Base-by-base conservation (phyloP, 2,329 filamentous ascomycete genomes). In the Nothophaeocryptopus gaeumannii region DNA sequence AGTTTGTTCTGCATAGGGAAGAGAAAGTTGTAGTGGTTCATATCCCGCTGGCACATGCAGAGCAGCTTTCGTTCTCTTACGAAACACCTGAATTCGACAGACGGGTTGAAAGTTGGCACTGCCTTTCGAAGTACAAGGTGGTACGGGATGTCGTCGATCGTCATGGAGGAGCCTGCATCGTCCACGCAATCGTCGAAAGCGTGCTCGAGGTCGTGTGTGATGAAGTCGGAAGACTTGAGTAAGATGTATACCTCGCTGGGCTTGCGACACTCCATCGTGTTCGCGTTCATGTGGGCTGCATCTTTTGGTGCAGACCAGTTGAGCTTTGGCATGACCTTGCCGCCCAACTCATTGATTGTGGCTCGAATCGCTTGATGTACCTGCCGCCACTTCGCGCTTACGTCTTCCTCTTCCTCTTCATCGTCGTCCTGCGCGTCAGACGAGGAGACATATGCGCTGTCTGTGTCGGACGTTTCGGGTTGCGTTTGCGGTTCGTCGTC, bases 261-360 rank as follows among this genome's bases (percentile, higher is more conserved):
- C 0, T 83, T 84, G 3, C 83, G 84, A 71, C 93, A 99, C 69
- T 95, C 89, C 73, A 96, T 86, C 39, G 88, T 95, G 70, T 99
- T 99, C 67, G 80, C 72, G 71, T 84, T 71, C 70, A 99, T 96
- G 86, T 90, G 96, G 15, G 88, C 89, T 8, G 93, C 93, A 67
- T 99, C 93, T 69, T 96, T 96, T 3, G 93, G 93, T 3, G 90
- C 85, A 5, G 91, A 96, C 93, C 93, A 99, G 74, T 97, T 97
- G 39, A 99, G 75, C 71, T 99, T 99, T 0, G 93, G 93, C 1
- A 87, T 85, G 8, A 96, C 91, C 53, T 85, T 83, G 51, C 92
- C 92, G 12, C 89, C 91, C 1, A 97, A 79, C 61, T 91, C 86
- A 10, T 77, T 71, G 55, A 99, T 96, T 36, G 81, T 87, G 16